Evolutionary conservation across 805 yeast genomes (phyloP), one percentile per base, ranked within the genome.

Genomic region (Metschnikowia arizonensis): DNA sequence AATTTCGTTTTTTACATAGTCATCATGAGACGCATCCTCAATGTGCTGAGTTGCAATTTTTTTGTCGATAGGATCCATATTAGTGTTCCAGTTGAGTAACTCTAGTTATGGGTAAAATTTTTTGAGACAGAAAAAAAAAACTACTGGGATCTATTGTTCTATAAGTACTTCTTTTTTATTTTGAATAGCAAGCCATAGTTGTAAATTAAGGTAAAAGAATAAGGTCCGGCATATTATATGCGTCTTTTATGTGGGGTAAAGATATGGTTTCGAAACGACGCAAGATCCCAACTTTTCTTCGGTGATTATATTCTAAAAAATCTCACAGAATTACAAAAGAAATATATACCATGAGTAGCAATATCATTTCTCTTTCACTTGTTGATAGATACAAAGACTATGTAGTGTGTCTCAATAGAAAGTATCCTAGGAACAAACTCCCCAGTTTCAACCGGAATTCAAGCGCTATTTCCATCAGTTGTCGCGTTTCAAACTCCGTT

Each of bases 21-120:
- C 26, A 15, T 29, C 34, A 23, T 39, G 46, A 14, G 37, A 44
- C 6, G 37, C 41, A 23, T 14, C 23, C 38, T 40, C 44, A 18
- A 40, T 33, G 33, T 40, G 44, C 25, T 32, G 37, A n/a, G 36
- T 3, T 2, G 37, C 3, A 5, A 26, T 10, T 14, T 40, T 40
- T 26, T 32, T 40, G 21, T 39, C 42, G 14, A 30, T 39, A 21
- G 35, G 29, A 23, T 39, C 42, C 42, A 39, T 39, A 10, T 5
- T 19, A 17, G 21, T 12, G 21, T 14, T n/a, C 5, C 33, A 31
- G 33, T 9, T 10, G 33, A 14, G 14, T 11, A 17, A 32, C 21
- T 32, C 34, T 32, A 32, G 34, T 12, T 32, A n/a, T 14, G 5
- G 36, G 15, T 12, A n/a, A n/a, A n/a, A n/a, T n/a, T n/a, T n/a